These are phyloP conservation scores for Beauveria sp. DNA, from an alignment of 2,329 filamentous ascomycete genomes.

Conservation along the genomic window DNA sequence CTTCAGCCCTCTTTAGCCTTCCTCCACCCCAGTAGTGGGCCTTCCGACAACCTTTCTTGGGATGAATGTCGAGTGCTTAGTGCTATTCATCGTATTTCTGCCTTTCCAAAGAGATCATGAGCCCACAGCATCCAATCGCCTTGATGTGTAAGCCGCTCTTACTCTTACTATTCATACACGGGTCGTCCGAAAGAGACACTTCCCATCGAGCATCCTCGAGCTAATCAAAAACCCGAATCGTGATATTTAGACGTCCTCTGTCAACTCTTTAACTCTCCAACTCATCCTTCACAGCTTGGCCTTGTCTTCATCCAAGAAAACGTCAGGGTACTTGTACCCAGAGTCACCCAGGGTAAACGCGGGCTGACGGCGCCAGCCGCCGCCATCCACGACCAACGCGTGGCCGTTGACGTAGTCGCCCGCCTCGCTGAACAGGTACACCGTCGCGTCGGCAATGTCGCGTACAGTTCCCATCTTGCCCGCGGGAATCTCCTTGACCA, in stretches of 20 bases:
- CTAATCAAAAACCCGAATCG: neutral
- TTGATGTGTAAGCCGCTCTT: neutral
- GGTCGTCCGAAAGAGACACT: neutral
- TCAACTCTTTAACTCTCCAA: neutral
- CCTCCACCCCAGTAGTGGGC: no score
- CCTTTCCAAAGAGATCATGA: neutral
- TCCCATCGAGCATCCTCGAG: neutral
- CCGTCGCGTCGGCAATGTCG: constrained; percentile 87
- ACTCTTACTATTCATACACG: neutral
- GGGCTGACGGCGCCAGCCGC: constrained; percentile 46
- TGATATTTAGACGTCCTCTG: neutral
- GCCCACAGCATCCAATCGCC: neutral
- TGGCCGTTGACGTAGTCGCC: constrained; percentile 83
- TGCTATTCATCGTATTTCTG: neutral
- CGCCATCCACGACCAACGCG: constrained; percentile 66
- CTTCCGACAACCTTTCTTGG: no score
- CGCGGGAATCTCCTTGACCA: constrained; percentile 52
- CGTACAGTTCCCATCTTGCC: constrained; percentile 72
- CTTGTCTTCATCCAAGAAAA: constrained; percentile 27
- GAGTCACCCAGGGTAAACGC: constrained; percentile 36
- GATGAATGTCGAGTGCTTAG: no score
- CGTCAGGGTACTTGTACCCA: constrained; percentile 46
- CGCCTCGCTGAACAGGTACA: constrained; percentile 80
- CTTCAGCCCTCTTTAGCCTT: neutral
- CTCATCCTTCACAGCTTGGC: constrained; percentile 30